Conservation (phyloP, 257 asterid species). For the Ocimum tenuiflorum region DNA sequence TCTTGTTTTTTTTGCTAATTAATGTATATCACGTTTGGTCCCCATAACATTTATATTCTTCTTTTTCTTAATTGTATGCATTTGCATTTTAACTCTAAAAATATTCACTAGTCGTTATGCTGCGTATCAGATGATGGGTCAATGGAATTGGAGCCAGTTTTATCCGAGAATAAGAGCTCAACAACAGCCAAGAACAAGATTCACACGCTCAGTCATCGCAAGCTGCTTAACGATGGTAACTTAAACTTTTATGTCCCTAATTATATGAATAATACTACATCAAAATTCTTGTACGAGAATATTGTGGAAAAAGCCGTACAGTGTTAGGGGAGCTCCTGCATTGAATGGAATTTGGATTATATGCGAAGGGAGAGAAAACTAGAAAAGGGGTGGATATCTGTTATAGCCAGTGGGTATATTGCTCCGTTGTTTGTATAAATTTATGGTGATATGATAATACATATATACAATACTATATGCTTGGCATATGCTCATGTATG, state of each 20-base stretch:
- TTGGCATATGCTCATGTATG: slow-evolving; percentile 18
- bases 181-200: neutral
- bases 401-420: slow-evolving; percentile 15
- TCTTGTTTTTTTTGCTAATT: too few relatives aligned
- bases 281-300: neutral
- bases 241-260: neutral
- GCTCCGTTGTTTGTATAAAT: neutral
- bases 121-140: slow-evolving; percentile 18
- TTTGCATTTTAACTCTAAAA: neutral
- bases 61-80: neutral
- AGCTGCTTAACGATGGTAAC: slow-evolving; percentile 39
- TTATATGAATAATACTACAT: neutral
- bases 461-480: slow-evolving; percentile 2
- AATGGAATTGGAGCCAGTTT: slow-evolving; percentile 7
- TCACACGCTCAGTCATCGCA: slow-evolving; percentile 25
- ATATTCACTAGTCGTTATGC: neutral
- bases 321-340: slow-evolving; percentile 5
- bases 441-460: slow-evolving; percentile 21
- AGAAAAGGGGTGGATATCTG: slow-evolving; percentile 7
- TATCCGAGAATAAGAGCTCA: slow-evolving; percentile 10
- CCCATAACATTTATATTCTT: neutral
- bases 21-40: slow-evolving; percentile 1
- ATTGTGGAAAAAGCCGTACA: neutral
- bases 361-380: slow-evolving; percentile 1
- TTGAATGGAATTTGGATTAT: slow-evolving; percentile 9